Percentiles rank a stretch among this genome's conserved stretches.
Evolutionary conservation across 1,284 basidiomycete species (phyloP).

Genomic region (Trametes polyzona): DNA sequence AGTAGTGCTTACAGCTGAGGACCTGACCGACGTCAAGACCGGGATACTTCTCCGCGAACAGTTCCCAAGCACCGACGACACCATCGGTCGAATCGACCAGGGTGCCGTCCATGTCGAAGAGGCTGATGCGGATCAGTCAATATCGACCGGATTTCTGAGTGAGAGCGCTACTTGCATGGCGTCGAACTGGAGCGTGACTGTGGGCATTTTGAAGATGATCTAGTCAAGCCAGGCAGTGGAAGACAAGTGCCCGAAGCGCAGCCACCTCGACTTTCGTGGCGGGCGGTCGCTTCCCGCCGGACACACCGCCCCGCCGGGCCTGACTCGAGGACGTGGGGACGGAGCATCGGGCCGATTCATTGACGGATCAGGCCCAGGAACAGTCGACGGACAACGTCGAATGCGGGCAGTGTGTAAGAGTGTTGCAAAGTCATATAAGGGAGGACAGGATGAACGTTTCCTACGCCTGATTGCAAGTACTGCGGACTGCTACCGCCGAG

Average conservation of each 20-base stretch:
- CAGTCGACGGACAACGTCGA: too few relatives aligned
- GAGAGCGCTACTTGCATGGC: constrained; percentile 50
- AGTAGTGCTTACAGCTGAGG: constrained; percentile 53
- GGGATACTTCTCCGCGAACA: constrained; percentile 66
- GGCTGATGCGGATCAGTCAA: constrained; percentile 40
- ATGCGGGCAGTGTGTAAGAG: too few relatives aligned
- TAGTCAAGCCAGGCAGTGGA: too few relatives aligned
- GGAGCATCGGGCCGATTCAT: too few relatives aligned
- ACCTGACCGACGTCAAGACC: constrained; percentile 63
- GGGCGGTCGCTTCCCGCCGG: too few relatives aligned
- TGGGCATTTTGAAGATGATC: constrained; percentile 54
- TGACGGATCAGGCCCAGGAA: too few relatives aligned
- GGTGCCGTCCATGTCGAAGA: constrained; percentile 84
- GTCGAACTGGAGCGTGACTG: constrained; percentile 52
- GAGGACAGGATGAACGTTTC: too few relatives aligned
- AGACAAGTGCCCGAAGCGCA: too few relatives aligned
- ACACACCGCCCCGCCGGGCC: too few relatives aligned
- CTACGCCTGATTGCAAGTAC: background rate
- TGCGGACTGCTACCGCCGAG: background rate
- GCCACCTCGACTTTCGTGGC: too few relatives aligned
- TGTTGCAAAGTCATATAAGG: too few relatives aligned
- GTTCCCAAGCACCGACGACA: constrained; percentile 75
- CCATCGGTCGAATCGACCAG: constrained; percentile 75
- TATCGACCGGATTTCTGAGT: constrained; percentile 3
- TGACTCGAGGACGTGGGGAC: too few relatives aligned